A percentile compares a stretch with the other conserved stretches of the same genome.
phyloP scores from a whole-genome alignment of 495 filamentous ascomycete species.

The Talaromyces ruber region DNA sequence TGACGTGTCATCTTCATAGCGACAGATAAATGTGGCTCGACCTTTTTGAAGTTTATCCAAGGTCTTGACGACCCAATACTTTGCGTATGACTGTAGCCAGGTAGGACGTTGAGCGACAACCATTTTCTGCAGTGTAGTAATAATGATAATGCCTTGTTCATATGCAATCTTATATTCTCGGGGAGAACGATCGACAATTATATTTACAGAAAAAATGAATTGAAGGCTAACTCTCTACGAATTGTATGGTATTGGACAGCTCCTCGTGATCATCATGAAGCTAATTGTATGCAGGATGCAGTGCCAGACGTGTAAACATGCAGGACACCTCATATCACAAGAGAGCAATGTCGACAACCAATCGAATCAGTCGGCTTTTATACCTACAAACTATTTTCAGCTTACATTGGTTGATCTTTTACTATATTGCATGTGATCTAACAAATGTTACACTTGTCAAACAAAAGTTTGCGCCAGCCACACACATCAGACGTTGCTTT shows the following conservation, averaged over 20 bases:
- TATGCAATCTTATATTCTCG: background rate
- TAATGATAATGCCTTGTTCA: background rate
- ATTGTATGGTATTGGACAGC: background rate
- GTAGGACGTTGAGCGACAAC: background rate
- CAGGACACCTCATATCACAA: background rate
- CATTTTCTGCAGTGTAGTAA: background rate
- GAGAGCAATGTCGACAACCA: background rate
- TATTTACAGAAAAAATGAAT: background rate
- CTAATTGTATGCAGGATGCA: background rate
- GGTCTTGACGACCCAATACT: background rate
- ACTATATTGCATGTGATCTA: background rate
- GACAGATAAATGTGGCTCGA: background rate
- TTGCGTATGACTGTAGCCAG: background rate
- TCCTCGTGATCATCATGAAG: background rate
- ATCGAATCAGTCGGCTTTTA: background rate
- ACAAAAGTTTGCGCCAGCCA: background rate
- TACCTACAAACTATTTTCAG: background rate
- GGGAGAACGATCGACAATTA: background rate
- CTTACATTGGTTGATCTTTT: background rate
- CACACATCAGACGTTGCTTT: background rate
- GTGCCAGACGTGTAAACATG: background rate
- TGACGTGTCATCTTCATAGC: background rate
- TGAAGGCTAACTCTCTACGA: background rate
- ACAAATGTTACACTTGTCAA: background rate
- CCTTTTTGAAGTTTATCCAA: background rate